Evolutionary conservation across 768 basidiomycete species (phyloP), one percentile per base, ranked within the genome.

Genomic region (Boletus fagicola): DNA sequence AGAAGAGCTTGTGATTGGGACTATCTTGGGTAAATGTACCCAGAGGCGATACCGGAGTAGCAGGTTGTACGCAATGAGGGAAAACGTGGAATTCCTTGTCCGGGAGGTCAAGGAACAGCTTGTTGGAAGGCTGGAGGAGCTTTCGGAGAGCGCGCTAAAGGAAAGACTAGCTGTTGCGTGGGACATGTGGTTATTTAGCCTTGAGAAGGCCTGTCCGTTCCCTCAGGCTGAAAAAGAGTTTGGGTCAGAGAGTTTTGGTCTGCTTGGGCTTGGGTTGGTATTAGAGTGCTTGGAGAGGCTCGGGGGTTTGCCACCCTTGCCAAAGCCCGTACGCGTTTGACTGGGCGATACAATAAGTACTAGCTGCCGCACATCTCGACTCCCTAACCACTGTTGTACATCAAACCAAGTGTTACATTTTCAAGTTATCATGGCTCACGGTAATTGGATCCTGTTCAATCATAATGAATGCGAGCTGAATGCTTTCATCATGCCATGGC

Each of bases 1-100:
- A 65, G 85, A 87, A 49, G 91, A 93, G 63, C 77, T 91, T 24
- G 85, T 90, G 1, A 72, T 85, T 31, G 90, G 89, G 20, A 84
- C 86, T 0, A 93, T 93, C 55, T 71, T 90, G 45, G 87, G 83
- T 2, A 84, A 84, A 57, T 89, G 86, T 64, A 72, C 81, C 1
- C 83, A 90, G 60, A 78, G 77, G 56, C 73, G 84, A 35, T 86
- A 80, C 78, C 76, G 88, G 56, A 78, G 68, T 30, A 81, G 83
- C 59, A 77, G 87, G 28, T 78, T 80, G 53, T 77, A 84, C 51
- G 77, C 84, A 12, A 88, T 91, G 87, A 76, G 76, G 38, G 72
- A 83, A 13, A 86, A 89, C 58, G 69, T 81, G 5, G 69, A 66
- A 13, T 76, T 75, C 20, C 76, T 90, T 33, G 82, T 85, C 24